These are phyloP conservation scores for Alternaria arborescens DNA, from an alignment of 2,329 filamentous ascomycete genomes.

Conservation along the genomic window DNA sequence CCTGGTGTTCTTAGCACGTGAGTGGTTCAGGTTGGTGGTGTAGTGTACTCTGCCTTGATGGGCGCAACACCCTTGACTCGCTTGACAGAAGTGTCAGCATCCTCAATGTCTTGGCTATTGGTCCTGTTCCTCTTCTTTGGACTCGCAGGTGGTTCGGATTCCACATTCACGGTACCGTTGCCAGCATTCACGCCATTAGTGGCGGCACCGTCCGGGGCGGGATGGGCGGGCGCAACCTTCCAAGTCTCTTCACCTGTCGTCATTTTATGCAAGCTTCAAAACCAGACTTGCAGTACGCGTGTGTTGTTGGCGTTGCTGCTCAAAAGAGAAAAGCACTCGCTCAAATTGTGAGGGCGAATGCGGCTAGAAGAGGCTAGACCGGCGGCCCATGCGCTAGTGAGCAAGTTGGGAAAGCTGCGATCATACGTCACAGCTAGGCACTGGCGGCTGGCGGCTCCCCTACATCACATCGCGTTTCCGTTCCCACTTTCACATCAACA, in stretches of 20 bases:
- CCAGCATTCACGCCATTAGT: slow-evolving; percentile 31
- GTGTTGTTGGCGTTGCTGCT: slow-evolving; percentile 20
- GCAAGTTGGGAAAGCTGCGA: slow-evolving; percentile 28
- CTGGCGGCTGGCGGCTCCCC: slow-evolving; percentile 29
- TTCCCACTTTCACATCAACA: slow-evolving; percentile 26
- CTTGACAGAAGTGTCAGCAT: slow-evolving; percentile 35
- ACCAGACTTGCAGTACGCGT: slow-evolving; percentile 11
- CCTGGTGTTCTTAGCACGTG: slow-evolving; percentile 38
- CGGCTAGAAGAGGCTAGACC: slow-evolving; percentile 29
- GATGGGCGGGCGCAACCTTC: slow-evolving; percentile 16
- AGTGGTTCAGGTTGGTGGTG: slow-evolving; percentile 7
- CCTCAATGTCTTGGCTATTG: slow-evolving; percentile 46
- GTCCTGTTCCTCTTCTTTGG: slow-evolving; percentile 44
- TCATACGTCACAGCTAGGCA: slow-evolving; percentile 46
- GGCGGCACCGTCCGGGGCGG: slow-evolving; percentile 21
- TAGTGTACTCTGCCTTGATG: slow-evolving; percentile 74
- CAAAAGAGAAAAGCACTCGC: slow-evolving; percentile 21
- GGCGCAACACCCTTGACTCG: slow-evolving; percentile 67
- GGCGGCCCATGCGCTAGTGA: slow-evolving; percentile 21
- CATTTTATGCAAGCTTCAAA: slow-evolving; percentile 13
- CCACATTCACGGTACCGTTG: slow-evolving; percentile 35
- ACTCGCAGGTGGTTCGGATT: slow-evolving; percentile 41
- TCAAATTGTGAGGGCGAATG: slow-evolving; percentile 29
- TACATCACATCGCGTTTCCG: slow-evolving; percentile 29
- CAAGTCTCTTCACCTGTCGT: slow-evolving; percentile 26